These are phyloP conservation scores for Ceratocystis destructans DNA, from an alignment of 2,329 filamentous ascomycete species.

Conservation along the genomic window DNA sequence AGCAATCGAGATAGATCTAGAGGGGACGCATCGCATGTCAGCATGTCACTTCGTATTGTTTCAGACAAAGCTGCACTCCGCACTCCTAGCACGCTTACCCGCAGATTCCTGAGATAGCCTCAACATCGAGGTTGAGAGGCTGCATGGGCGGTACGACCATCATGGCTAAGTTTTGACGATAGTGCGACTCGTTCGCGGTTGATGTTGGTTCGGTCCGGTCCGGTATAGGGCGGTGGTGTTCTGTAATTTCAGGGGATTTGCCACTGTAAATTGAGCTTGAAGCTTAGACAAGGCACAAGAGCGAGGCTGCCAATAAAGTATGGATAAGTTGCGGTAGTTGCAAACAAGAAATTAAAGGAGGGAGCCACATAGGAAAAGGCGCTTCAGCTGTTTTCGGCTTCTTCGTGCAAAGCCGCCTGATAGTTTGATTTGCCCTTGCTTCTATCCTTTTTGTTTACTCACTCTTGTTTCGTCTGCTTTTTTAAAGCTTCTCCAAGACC, in stretches of 20 bases:
- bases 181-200: neutral
- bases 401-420: neutral
- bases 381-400: neutral
- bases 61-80: neutral
- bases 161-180: neutral
- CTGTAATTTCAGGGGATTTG: neutral
- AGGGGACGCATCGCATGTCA: constrained; percentile 10
- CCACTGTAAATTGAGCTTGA: neutral
- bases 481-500: neutral
- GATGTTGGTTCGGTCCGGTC: neutral
- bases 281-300: neutral
- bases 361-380: neutral
- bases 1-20: constrained; percentile 82
- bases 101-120: constrained; percentile 83
- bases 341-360: neutral
- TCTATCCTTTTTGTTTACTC: neutral
- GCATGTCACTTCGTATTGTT: neutral
- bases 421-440: neutral
- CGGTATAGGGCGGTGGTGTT: neutral
- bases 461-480: neutral
- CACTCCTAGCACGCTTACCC: constrained; percentile 40
- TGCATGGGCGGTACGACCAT: constrained; percentile 33
- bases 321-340: neutral
- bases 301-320: neutral
- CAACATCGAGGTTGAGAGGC: constrained; percentile 63